These are phyloP conservation scores for rapeseed (Brassica napus) DNA, from an alignment of 345 rosid species.

Conservation along the genomic window Da-Ae NC_063443.1:13160001-13160500, in stretches of 20 bases:
- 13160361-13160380: slow-evolving; percentile 35
- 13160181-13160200: slow-evolving; percentile 58
- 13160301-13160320: slow-evolving; percentile 34
- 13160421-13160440: slow-evolving; percentile 62
- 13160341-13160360: slow-evolving; percentile 58
- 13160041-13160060: slow-evolving; percentile 46
- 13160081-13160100: slow-evolving; percentile 49
- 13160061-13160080: slow-evolving; percentile 38
- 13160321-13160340: slow-evolving; percentile 45
- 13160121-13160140: slow-evolving; percentile 54
- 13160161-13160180: slow-evolving; percentile 50
- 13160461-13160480: slow-evolving; percentile 60
- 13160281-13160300: slow-evolving; percentile 38
- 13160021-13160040: slow-evolving; percentile 74
- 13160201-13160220: slow-evolving; percentile 40
- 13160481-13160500: slow-evolving; percentile 69
- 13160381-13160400: slow-evolving; percentile 38
- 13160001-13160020: slow-evolving; percentile 84
- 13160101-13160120: slow-evolving; percentile 1
- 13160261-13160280: slow-evolving; percentile 71
- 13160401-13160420: slow-evolving; percentile 64
- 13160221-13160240: slow-evolving; percentile 53
- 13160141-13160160: slow-evolving; percentile 71
- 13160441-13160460: slow-evolving; percentile 64
- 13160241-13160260: slow-evolving; percentile 71